Evolutionary conservation across 768 basidiomycete species (phyloP), one percentile per base, ranked within the genome.

Genomic region (Panaeolus cyanescens): DNA sequence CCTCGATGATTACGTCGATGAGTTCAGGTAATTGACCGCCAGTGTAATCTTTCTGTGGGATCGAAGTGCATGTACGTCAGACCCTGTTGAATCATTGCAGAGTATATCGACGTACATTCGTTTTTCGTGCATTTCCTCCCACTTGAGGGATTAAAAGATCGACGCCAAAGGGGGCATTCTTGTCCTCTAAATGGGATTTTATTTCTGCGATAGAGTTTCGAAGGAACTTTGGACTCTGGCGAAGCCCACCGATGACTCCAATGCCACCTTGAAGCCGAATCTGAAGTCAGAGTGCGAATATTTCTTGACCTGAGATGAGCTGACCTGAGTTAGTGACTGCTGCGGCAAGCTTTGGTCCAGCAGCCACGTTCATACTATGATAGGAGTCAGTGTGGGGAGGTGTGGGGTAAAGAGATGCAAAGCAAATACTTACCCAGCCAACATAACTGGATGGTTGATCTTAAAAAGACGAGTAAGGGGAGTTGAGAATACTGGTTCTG

Each of bases 251-350:
- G 64, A 96, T 94, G 67, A 95, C 92, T 20, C 95, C 95, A 65
- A 91, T 87, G 5, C 91, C 92, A 66, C 88, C 85, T 83, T 28
- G 8, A 22, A 17, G n/a, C 42, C 8, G 13, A 34, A 10, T 55
- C 34, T 13, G 28, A 36, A 13, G 57, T 59, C 7, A 56, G 25
- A 57, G 45, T 33, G 39, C 15, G 17, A 25, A 25, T 4, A 15
- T 25, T 50, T 19, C 28, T n/a, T 15, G 22, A 32, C n/a, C 3
- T 10, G 28, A 2, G 6, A 34, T 12, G 30, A 37, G 63, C 72
- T 42, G 63, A 81, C 90, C 94, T 20, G 94, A 85, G 68, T 95
- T 95, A n/a, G 92, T 92, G n/a, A 95, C 92, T 1, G 91, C 86
- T 20, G 93, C 94, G 19, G 93, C 93, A 7, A 95, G 77, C 73